Evolutionary conservation across 805 yeast species (phyloP), one percentile per base, ranked within the genome.

Genomic region (Kazachstania bromeliacearum): DNA sequence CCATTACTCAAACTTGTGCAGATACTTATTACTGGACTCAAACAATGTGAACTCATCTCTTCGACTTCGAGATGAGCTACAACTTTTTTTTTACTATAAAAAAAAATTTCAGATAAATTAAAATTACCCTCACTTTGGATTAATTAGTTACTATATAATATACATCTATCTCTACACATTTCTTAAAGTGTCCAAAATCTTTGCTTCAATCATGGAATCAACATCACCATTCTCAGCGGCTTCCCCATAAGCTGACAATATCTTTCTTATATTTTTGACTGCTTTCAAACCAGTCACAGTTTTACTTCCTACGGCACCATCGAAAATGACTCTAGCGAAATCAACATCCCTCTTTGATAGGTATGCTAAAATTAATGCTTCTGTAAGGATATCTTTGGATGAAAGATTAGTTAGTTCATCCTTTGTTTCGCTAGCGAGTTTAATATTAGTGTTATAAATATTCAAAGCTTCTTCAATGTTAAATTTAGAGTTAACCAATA

Each of bases 181-280:
- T 20, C 25, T 26, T 8, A 42, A 18, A 9, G 27, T 34, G 8
- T 21, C 15, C 4, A 25, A 8, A 8, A 35, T 14, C 13, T 25
- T 36, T 2, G 36, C 18, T 2, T 42, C 28, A 21, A 46, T 38
- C 4, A 38, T 33, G 2, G 36, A 33, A 17, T 47, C 52, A 57
- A 67, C 62, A 25, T 55, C 55, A 24, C 66, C 68, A 19, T 59
- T 60, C 13, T 67, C 73, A 2, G 55, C 53, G 2, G 70, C 63
- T n/a, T 70, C 75, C 7, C 80, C 78, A 47, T 70, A 75, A 1
- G 55, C 59, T 43, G 70, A 66, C 43, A 75, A 62, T 7, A 62
- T 43, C 7, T 50, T 57, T 45, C 71, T 73, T 7, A 73, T 49
- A n/a, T 47, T 47, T 13, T 60, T 59, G 4, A 60, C 50, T 21